Percentiles rank a stretch among this genome's conserved stretches.
phyloP scores from a whole-genome alignment of 2,329 filamentous ascomycete genomes.

The Alternaria atra region DNA sequence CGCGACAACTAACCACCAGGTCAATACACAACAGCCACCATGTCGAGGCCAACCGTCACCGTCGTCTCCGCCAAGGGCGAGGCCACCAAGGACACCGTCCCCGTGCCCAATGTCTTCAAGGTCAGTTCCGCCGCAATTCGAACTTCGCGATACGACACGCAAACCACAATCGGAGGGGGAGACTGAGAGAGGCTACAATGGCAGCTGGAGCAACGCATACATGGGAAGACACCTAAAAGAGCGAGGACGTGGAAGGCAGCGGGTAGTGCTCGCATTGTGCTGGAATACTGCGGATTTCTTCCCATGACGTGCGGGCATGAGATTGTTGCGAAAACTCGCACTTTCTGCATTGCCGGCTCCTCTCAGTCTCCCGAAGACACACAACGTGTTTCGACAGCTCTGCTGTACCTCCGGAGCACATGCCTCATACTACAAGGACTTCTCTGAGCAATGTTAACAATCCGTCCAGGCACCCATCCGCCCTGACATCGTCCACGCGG shows the following conservation, averaged over 20 bases:
- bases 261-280: slow-evolving; percentile 1
- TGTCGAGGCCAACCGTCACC: slow-evolving; percentile 96
- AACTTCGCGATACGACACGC: slow-evolving; percentile 21
- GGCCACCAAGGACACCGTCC: slow-evolving; percentile 86
- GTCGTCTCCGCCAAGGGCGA: slow-evolving; percentile 97
- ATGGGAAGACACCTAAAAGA: slow-evolving; percentile 4
- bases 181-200: slow-evolving; percentile 13
- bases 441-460: slow-evolving; percentile 19
- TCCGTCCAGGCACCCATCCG: slow-evolving; percentile 78
- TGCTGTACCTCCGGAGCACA: neutral
- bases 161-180: slow-evolving; percentile 8
- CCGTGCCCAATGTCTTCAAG: slow-evolving; percentile 96
- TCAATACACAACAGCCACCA: slow-evolving; percentile 51
- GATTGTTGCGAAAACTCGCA: slow-evolving; percentile 11
- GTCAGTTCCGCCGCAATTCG: slow-evolving; percentile 36
- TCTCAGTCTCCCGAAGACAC: slow-evolving; percentile 5
- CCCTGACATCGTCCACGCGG: slow-evolving; percentile 97
- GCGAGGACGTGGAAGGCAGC: neutral
- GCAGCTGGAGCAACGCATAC: slow-evolving; percentile 23
- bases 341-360: neutral
- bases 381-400: neutral
- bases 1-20: slow-evolving; percentile 42
- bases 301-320: neutral
- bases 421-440: neutral
- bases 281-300: slow-evolving; percentile 6